Conservation (phyloP, 78 protist genomes). For the Polysphondylium violaceum region DNA sequence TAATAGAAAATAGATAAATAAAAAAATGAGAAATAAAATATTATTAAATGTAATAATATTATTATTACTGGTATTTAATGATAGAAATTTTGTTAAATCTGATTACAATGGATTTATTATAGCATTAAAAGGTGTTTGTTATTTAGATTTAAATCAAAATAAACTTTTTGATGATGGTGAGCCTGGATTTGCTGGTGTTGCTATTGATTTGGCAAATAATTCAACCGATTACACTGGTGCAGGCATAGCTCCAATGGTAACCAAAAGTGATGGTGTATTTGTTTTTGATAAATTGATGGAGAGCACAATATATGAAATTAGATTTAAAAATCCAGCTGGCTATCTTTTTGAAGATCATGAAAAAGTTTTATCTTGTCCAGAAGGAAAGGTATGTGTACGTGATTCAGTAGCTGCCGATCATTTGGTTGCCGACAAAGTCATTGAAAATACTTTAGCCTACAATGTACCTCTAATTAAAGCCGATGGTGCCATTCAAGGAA, state of each 20-base stretch:
- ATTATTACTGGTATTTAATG: too few species aligned
- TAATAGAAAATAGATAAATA: too few species aligned
- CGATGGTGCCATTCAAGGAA: background rate
- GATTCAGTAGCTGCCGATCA: background rate
- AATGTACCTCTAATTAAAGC: conserved; percentile 4
- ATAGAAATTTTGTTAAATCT: too few species aligned
- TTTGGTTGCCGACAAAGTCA: background rate
- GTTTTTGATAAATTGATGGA: conserved; percentile 18
- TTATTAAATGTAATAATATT: too few species aligned
- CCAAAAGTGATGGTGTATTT: background rate
- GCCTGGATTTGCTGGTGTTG: conserved; percentile 26
- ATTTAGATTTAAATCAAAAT: conserved; percentile 11
- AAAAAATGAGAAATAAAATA: too few species aligned
- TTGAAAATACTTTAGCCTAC: conserved; percentile 33
- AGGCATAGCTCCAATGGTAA: background rate
- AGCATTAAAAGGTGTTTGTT: conserved; percentile 19
- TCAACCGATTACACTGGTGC: background rate
- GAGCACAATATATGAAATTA: background rate
- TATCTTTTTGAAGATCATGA: conserved; percentile 25
- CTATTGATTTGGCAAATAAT: background rate
- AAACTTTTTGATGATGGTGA: conserved; percentile 22
- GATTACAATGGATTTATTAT: background rate
- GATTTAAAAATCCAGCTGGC: conserved; percentile 4
- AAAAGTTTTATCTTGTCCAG: background rate
- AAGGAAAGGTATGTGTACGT: background rate